Evolutionary conservation across 257 asterid species (phyloP).

Genomic region (Cordia subcordata): DNA sequence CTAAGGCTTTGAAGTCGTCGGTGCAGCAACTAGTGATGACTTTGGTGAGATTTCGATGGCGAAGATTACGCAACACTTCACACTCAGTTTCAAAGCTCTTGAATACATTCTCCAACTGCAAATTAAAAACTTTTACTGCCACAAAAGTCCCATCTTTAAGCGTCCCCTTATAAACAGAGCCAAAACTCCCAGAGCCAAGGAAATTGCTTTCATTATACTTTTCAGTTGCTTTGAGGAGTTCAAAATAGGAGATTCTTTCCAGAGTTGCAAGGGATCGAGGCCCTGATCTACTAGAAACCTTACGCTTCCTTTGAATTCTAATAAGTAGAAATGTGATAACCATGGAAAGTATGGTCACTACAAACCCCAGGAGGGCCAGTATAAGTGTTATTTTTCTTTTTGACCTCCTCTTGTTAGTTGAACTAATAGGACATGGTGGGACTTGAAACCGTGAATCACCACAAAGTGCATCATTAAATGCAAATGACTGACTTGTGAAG

Average conservation of each 20-base stretch:
- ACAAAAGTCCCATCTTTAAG: background rate
- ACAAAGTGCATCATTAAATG: background rate
- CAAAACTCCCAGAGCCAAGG: slow-evolving; percentile 4
- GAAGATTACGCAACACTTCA: slow-evolving; percentile 2
- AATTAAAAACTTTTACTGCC: slow-evolving; percentile 7
- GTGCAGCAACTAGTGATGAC: slow-evolving; percentile 5
- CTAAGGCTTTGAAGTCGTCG: slow-evolving; percentile 1
- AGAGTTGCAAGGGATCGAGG: no score
- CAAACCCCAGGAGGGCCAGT: no score
- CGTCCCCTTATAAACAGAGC: slow-evolving; percentile 4
- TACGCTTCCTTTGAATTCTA: no score
- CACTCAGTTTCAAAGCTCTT: slow-evolving; percentile 10
- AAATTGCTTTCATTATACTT: background rate
- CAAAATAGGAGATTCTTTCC: background rate
- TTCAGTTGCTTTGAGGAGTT: slow-evolving; percentile 2
- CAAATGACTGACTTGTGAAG: background rate
- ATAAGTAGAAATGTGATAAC: no score
- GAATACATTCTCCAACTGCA: slow-evolving; percentile 5
- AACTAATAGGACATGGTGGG: no score
- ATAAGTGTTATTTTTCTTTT: no score
- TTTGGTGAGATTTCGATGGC: slow-evolving; percentile 7
- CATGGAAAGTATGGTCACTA: no score
- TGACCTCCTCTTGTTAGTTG: no score
- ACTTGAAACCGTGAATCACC: background rate
- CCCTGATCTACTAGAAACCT: no score